phyloP scores from a whole-genome alignment of 768 basidiomycete species.

The Pleurotus djamor region DNA sequence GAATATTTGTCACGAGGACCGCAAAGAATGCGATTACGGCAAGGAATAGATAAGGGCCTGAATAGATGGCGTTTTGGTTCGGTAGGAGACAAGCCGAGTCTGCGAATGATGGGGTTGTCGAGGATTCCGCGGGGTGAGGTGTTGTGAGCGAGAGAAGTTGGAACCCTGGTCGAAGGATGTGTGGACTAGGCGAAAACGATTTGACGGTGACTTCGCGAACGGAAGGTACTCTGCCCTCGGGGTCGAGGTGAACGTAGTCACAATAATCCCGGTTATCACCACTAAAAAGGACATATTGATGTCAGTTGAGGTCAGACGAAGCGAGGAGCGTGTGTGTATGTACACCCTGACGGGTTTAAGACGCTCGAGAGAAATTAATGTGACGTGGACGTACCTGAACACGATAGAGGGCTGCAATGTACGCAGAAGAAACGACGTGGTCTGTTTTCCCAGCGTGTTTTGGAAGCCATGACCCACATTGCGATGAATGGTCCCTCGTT shows the following conservation, averaged over 20 bases:
- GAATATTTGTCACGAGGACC: constrained; percentile 43
- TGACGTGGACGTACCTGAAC: constrained; percentile 54
- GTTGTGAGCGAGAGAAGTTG: constrained; percentile 71
- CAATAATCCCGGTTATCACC: constrained; percentile 95
- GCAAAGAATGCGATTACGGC: constrained; percentile 50
- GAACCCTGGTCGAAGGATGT: constrained; percentile 77
- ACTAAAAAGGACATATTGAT: constrained; percentile 31
- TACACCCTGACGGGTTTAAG: background rate
- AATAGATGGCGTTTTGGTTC: constrained; percentile 60
- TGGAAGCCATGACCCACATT: constrained; percentile 84
- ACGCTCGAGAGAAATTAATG: background rate
- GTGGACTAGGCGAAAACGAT: constrained; percentile 76
- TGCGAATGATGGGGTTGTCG: constrained; percentile 41
- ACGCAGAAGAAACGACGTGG: constrained; percentile 69
- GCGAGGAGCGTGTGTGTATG: no score
- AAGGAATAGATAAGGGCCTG: constrained; percentile 61
- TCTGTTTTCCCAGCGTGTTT: constrained; percentile 78
- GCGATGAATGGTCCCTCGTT: constrained; percentile 66
- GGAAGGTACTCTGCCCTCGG: constrained; percentile 16
- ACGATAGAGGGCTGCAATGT: constrained; percentile 63
- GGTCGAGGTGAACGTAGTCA: constrained; percentile 57
- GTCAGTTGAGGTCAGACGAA: background rate
- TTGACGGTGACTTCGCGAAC: constrained; percentile 85
- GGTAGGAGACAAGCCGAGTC: constrained; percentile 79
- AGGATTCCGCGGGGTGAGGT: constrained; percentile 28